Conservation (phyloP, 148 eudicot genomes). For the Fagopyrum esculentum region DNA sequence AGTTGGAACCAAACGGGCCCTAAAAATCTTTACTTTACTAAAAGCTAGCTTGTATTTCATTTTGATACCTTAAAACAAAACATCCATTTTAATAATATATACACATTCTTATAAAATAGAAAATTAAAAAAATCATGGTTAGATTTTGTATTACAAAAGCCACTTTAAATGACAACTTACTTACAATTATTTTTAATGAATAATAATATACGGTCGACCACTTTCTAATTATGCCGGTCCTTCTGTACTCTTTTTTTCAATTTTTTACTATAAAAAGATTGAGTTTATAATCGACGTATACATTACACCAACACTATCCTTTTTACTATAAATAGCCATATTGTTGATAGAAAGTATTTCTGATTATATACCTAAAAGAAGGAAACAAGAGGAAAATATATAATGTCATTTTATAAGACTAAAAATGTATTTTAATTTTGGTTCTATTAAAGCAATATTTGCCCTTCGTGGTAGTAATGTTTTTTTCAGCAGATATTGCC, state of each 20-base stretch:
- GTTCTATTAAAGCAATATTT: background rate
- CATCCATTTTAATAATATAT: background rate
- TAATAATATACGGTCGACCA: background rate
- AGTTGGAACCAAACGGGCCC: no score
- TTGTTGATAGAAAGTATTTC: slow-evolving; percentile 4
- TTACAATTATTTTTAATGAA: background rate
- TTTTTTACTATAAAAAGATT: background rate
- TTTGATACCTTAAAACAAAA: slow-evolving; percentile 8
- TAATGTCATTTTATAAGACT: background rate
- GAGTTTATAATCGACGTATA: background rate
- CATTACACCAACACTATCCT: slow-evolving; percentile 2
- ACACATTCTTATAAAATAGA: background rate
- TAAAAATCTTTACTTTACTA: background rate
- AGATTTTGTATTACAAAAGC: slow-evolving; percentile 2
- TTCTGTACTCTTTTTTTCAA: background rate
- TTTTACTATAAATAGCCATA: background rate
- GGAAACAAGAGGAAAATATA: background rate
- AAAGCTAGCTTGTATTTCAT: slow-evolving; percentile 4
- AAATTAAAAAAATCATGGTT: background rate
- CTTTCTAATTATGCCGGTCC: background rate
- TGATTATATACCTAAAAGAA: slow-evolving; percentile 3
- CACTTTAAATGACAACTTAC: background rate
- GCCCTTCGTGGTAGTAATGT: background rate
- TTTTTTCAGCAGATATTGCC: slow-evolving; percentile 5
- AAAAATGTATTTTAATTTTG: background rate